phyloP scores from a whole-genome alignment of 495 filamentous ascomycete species.

The Xylaria intraflava region DNA sequence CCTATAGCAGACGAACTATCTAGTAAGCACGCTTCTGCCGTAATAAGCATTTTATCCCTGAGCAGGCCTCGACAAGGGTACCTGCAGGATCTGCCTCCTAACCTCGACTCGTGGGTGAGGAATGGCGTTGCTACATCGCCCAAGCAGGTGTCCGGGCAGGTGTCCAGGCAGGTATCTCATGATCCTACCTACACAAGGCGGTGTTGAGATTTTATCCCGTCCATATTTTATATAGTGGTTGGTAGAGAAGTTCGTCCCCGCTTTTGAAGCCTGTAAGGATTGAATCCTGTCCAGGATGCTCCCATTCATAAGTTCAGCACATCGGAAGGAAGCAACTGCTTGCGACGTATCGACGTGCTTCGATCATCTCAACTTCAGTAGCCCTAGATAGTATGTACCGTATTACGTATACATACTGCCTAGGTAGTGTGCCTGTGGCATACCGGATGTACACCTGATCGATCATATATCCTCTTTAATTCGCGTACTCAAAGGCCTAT shows the following conservation, averaged over 20 bases:
- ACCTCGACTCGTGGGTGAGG: background rate
- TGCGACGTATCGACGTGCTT: background rate
- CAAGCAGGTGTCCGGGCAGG: too few relatives aligned
- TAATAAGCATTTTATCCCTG: slow-evolving; percentile 12
- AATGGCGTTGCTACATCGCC: slow-evolving; percentile 3
- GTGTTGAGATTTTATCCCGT: background rate
- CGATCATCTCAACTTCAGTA: too few relatives aligned
- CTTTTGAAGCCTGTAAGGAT: background rate
- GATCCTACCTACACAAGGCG: slow-evolving; percentile 5
- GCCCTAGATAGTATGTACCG: too few relatives aligned
- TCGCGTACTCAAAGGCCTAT: too few relatives aligned
- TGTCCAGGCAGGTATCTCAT: too few relatives aligned
- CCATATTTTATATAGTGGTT: background rate
- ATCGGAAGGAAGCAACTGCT: too few relatives aligned
- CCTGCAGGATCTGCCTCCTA: slow-evolving; percentile 11
- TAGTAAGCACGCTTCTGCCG: background rate
- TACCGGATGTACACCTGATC: too few relatives aligned
- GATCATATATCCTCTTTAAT: too few relatives aligned
- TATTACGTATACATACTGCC: too few relatives aligned
- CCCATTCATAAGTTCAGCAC: background rate
- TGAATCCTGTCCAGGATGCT: background rate
- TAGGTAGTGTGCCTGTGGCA: too few relatives aligned
- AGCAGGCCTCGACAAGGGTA: background rate
- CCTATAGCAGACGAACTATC: background rate
- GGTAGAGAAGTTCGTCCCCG: background rate